Evolutionary conservation across 495 filamentous ascomycete genomes (phyloP), one percentile per base, ranked within the genome.

Genomic region (Penicillium canariense): DNA sequence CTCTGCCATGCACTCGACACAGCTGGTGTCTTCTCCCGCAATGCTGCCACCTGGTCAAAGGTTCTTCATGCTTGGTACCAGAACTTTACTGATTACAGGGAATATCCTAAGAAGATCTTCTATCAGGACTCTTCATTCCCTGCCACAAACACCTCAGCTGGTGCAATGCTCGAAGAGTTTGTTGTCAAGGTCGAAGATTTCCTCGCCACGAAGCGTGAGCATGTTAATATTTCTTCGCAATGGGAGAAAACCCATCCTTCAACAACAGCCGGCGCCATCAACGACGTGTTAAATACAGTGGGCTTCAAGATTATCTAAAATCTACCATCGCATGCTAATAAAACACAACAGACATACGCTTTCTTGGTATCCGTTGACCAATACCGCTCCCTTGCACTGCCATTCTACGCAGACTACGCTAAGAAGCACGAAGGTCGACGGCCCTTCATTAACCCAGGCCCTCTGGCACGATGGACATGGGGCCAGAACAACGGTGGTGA

Each of bases 371-470:
- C 76, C 8, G 77, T 80, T 39, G 71, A 81, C 48, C 81, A 85
- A 55, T 79, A 67, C 35, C 59, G 50, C 6, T 70, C 75, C 15
- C 61, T 84, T 20, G 71, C 73, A 4, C 61, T 69, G 2, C 79
- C 81, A 0, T 80, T 85, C 50, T 83, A 77, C 55, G 63, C 64
- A 4, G 79, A 81, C 58, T 84, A 83, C 43, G 80, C 71, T 1
- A 69, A 72, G 8, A 59, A 65, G 4, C 60, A 81, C 52, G 66
- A 69, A 15, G 79, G 77, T 31, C 75, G 77, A 26, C 61, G 49
- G 1, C 82, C 81, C 1, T 84, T 81, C 47, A 67, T 85, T 20
- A 76, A 84, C 59, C 82, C 82, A 1, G 71, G 65, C 0, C 83
- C 83, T 2, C 58, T 83, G 4, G 54, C 69, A 2, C 77, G 84